phyloP scores from a whole-genome alignment of 2,329 filamentous ascomycete species.

The Daldinia eschscholtzii region DNA sequence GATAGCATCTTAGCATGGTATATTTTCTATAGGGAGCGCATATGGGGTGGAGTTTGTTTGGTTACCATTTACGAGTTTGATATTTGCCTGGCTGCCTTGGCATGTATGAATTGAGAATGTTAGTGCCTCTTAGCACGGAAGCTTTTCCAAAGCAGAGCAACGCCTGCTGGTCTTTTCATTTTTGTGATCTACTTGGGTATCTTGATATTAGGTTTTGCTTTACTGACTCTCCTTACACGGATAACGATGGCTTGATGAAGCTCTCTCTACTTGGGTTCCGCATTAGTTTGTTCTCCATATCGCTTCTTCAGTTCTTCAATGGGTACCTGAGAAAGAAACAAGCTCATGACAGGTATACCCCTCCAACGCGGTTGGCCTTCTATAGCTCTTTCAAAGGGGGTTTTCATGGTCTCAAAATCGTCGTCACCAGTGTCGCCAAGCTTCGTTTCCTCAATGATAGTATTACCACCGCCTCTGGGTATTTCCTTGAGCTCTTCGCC shows the following conservation, averaged over 20 bases:
- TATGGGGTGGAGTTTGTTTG: constrained; percentile 29
- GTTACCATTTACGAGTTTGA: constrained; percentile 36
- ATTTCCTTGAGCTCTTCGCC: constrained; percentile 59
- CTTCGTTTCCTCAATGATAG: constrained; percentile 60
- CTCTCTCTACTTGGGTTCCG: constrained; percentile 21
- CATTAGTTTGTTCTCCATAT: constrained; percentile 62
- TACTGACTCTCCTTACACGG: background rate
- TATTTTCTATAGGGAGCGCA: constrained; percentile 31
- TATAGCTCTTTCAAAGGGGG: constrained; percentile 67
- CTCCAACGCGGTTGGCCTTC: constrained; percentile 60
- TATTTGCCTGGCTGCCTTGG: constrained; percentile 17
- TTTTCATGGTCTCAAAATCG: constrained; percentile 70
- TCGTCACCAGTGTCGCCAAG: constrained; percentile 54
- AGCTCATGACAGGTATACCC: constrained; percentile 67
- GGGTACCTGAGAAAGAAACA: constrained; percentile 68
- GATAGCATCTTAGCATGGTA: constrained; percentile 34
- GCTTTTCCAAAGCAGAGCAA: background rate
- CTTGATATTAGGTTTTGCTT: constrained; percentile 9
- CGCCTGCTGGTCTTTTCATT: background rate
- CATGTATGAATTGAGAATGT: constrained; percentile 10
- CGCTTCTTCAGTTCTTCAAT: constrained; percentile 68
- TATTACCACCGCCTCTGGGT: constrained; percentile 49
- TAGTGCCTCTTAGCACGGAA: constrained; percentile 20
- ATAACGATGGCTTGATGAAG: background rate
- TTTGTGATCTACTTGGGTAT: constrained; percentile 3